Evolutionary conservation across 768 basidiomycete genomes (phyloP), one percentile per base, ranked within the genome.

Genomic region (Russula abietina): DNA sequence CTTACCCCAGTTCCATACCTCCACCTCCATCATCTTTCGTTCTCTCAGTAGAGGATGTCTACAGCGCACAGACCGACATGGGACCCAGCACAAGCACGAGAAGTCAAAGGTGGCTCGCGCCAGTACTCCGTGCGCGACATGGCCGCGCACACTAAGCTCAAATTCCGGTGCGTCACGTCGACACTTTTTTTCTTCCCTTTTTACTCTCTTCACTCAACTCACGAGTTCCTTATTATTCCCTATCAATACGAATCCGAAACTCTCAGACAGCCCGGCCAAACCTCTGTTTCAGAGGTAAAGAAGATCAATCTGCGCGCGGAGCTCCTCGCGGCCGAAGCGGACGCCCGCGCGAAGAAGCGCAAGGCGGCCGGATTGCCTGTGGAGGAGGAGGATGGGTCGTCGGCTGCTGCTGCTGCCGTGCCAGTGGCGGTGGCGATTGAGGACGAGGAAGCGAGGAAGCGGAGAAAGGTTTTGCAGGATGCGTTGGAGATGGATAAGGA

Each of bases 31-130:
- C 30, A n/a, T n/a, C n/a, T n/a, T n/a, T n/a, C n/a, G n/a, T n/a
- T 4, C 17, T 45, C 9, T 36, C 43, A 8, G 48, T 22, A 54
- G n/a, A n/a, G 30, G 8, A 65, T 61, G 91, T 93, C 91, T 57
- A 93, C 90, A 78, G 91, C 91, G 4, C 92, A 94, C 74, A 85
- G 92, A 76, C 92, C 92, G 69, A 95, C 92, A 84, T 98, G 95
- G 95, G 91, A 95, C 68, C 96, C 96, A 2, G 94, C 95, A 0
- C 91, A 95, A 75, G 96, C 91, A 38, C 85, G 86, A 69, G 93
- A 97, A 75, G 87, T 93, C 65, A 93, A 91, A 73, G 89, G 90
- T 4, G 93, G 92, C 61, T 94, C 93, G 56, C 85, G 92, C 62
- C 93, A 96, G 71, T 93, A 87, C 77, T 96, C 93, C 5, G 88